These are phyloP conservation scores for Citrus mangshanensis DNA, from an alignment of 345 rosid species.

Conservation along the genomic window DNA sequence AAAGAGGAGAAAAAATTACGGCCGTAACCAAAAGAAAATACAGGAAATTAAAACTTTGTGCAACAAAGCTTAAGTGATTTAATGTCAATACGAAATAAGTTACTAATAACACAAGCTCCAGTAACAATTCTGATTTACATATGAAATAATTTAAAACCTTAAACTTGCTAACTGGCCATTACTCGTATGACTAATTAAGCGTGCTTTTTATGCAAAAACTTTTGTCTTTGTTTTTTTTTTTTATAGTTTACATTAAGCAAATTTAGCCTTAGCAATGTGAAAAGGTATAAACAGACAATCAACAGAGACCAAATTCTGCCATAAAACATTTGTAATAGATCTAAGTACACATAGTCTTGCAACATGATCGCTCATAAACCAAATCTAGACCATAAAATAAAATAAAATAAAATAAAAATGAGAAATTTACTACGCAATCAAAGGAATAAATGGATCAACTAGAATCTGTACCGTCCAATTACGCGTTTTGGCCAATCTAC, in stretches of 20 bases:
- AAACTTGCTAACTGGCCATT: background rate
- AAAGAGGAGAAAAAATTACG: background rate
- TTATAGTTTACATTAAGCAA: background rate
- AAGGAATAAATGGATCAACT: background rate
- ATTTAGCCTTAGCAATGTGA: background rate
- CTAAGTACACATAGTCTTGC: background rate
- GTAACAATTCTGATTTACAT: background rate
- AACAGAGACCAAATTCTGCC: background rate
- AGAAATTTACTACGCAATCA: background rate
- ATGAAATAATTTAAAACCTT: background rate
- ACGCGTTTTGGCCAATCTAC: conserved; percentile 77
- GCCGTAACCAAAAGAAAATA: background rate
- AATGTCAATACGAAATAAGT: background rate
- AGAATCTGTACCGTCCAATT: conserved; percentile 74
- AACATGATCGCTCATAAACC: background rate
- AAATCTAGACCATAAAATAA: background rate
- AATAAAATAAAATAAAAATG: background rate
- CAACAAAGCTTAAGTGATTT: background rate
- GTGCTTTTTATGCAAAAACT: background rate
- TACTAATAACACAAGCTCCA: background rate
- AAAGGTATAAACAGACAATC: background rate
- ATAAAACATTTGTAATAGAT: background rate
- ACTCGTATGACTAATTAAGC: background rate
- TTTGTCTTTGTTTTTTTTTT: background rate
- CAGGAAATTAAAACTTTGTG: background rate